These are phyloP conservation scores for Colletotrichum brevisporum DNA, from an alignment of 2,329 filamentous ascomycete species.

Conservation along the genomic window DNA sequence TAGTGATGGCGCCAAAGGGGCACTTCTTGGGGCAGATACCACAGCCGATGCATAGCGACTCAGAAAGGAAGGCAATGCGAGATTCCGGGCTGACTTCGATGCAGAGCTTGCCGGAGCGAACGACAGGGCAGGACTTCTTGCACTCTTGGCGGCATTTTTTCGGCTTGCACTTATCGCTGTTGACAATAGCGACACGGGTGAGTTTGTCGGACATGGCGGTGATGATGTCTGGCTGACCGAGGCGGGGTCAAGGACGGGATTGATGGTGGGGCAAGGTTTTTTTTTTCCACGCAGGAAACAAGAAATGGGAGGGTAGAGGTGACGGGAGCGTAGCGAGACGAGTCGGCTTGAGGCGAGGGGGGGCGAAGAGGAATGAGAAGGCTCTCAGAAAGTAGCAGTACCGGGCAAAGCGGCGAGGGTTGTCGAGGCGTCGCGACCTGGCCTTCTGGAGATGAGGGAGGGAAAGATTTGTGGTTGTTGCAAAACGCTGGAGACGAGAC, in stretches of 20 bases:
- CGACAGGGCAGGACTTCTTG: conserved; percentile 98
- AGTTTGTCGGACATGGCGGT: conserved; percentile 90
- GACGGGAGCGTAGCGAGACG: conserved; percentile 7
- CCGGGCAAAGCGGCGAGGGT: conserved; percentile 26
- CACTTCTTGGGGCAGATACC: conserved; percentile 99
- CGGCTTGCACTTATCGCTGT: conserved; percentile 83
- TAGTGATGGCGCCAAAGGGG: conserved; percentile 98
- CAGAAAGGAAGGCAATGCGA: conserved; percentile 98
- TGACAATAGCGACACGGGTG: conserved; percentile 99
- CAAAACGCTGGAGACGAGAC: conserved; percentile 27
- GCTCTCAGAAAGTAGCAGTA: conserved; percentile 1
- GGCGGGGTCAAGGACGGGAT: conserved; percentile 35
- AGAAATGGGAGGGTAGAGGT: conserved; percentile 11
- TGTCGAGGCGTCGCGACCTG: conserved; percentile 39
- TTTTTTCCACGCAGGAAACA: conserved; percentile 22
- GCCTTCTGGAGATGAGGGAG: conserved; percentile 34
- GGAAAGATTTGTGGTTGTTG: conserved; percentile 32
- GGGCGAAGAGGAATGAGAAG: neutral
- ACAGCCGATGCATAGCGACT: conserved; percentile 95
- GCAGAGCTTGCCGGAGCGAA: conserved; percentile 96
- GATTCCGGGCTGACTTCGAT: conserved; percentile 92
- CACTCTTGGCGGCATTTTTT: conserved; percentile 99
- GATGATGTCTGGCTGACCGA: conserved; percentile 42
- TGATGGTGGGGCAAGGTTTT: conserved; percentile 33
- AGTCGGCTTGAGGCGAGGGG: neutral